Evolutionary conservation across 1,139 yeast species (phyloP), one percentile per base, ranked within the genome.

Genomic region (Nakaseomyces glabratus): DNA sequence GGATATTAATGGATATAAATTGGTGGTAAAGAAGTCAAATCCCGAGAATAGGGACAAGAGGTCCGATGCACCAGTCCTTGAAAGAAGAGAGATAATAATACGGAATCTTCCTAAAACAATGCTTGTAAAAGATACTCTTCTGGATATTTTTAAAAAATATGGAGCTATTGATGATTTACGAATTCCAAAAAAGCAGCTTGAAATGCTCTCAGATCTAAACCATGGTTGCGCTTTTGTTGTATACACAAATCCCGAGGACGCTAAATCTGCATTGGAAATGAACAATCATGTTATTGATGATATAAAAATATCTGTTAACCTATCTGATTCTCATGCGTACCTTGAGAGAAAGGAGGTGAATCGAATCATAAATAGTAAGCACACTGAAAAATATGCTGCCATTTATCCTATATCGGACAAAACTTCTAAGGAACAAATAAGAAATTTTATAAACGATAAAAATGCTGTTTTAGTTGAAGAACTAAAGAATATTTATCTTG

Each of bases 181-280:
- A 14, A 48, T 81, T 4, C 88, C 50, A 52, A 45, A 21, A 41
- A 49, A 4, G 45, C 52, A 23, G 62, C 13, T 26, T 17, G 66
- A 4, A 45, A 54, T 20, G 39, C 49, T 10, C 61, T 26, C 31
- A 3, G 16, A 29, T 18, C 13, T 23, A 15, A 39, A 69, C 41
- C 71, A 71, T 32, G 82, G 82, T 0, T 71, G 66, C 50, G 86
- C 78, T 0, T 76, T 78, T 44, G 55, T 78, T 1, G 58, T 68
- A 0, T 77, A 70, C 45, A 40, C 47, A 9, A 51, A 59, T 0
- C 48, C 55, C 7, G 61, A 57, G 1, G 66, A 67, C 2, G 72
- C 73, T 0, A 46, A 52, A 0, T 57, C 58, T 7, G 71, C 81
- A 0, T 39, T 71, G 12, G 46, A 54, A 6, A 39, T 63, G 31